Base-by-base conservation (phyloP, 202 grass and related monocot species). In the Schoenoplectus triqueter region DNA sequence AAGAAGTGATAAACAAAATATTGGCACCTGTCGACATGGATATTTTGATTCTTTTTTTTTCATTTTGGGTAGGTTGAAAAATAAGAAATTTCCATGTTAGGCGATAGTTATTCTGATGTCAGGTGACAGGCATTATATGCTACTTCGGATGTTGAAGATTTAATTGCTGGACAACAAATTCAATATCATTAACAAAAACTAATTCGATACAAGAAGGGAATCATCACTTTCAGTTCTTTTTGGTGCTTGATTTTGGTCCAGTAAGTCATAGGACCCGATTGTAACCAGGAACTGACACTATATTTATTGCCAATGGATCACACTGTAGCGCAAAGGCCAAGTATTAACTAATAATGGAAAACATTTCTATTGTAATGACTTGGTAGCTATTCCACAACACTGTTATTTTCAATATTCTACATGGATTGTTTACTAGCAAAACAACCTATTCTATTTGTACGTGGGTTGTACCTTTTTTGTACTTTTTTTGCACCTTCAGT, bases 401-500 rank as follows among this genome's bases (percentile, higher is more conserved):
- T 78, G 5, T 41, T 7, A 7, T 57, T 42, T 44, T 61, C 31
- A 44, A 79, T 39, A 44, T 44, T 18, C 54, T 39, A 17, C 14
- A 79, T 44, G 5, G 2, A 2, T 18, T 60, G 42, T 77, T 41
- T 40, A 39, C 51, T 40, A 54, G 60, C 71, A 64, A 10, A 46
- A 50, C 50, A 13, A 13, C 44, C 56, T 44, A 62, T 85, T 89
- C 7, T 80, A 31, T 81, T 79, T 20, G 65, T 64, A 85, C 63
- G 15, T 42, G 69, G 10, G 61, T 76, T 82, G 52, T 41, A 88
- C n/a, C 78, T 14, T 86, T 83, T 31, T 31, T 31, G 31, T 31
- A 31, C 31, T 31, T 31, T 31, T 31, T 31, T 31, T 31, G 31
- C 31, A 31, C 31, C 31, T 31, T 31, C 31, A 31, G 31, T 31